Percentiles rank a stretch among this genome's conserved stretches.
These are phyloP conservation scores for Magnolia sinica DNA, from an alignment of 164 flowering plant genomes.

Conservation along the genomic window DNA sequence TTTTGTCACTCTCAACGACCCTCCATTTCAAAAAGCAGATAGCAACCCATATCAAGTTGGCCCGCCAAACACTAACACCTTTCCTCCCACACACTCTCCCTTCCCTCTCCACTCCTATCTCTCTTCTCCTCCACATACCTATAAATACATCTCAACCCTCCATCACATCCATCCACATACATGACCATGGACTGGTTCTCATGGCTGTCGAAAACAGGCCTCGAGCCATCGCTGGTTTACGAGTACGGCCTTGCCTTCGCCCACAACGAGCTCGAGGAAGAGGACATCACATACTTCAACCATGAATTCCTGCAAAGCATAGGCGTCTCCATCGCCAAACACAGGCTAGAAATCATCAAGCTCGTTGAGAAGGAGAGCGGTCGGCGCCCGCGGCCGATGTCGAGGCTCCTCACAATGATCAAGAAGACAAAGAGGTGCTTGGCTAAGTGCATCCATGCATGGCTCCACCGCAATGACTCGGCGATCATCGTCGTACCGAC, in stretches of 20 bases:
- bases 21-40: not conserved
- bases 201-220: constrained; percentile 64
- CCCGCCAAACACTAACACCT: not conserved
- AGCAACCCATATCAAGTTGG: not conserved
- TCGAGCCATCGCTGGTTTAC: constrained; percentile 53
- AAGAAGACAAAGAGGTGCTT: constrained; percentile 49
- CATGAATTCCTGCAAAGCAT: constrained; percentile 86
- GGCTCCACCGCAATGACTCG: constrained; percentile 44
- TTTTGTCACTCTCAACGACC: not conserved
- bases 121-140: not conserved
- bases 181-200: constrained; percentile 69
- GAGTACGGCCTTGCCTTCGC: constrained; percentile 62
- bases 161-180: constrained; percentile 13
- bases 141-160: not conserved
- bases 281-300: constrained; percentile 63
- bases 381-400: constrained; percentile 29
- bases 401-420: constrained; percentile 45
- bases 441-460: constrained; percentile 34
- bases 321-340: constrained; percentile 79
- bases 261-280: constrained; percentile 64
- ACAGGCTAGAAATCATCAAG: constrained; percentile 81
- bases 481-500: constrained; percentile 45
- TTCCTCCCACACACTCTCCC: not conserved
- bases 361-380: constrained; percentile 52
- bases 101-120: not conserved